Evolutionary conservation across 495 filamentous ascomycete species (phyloP).

Genomic region (Filosporella fistucella): DNA sequence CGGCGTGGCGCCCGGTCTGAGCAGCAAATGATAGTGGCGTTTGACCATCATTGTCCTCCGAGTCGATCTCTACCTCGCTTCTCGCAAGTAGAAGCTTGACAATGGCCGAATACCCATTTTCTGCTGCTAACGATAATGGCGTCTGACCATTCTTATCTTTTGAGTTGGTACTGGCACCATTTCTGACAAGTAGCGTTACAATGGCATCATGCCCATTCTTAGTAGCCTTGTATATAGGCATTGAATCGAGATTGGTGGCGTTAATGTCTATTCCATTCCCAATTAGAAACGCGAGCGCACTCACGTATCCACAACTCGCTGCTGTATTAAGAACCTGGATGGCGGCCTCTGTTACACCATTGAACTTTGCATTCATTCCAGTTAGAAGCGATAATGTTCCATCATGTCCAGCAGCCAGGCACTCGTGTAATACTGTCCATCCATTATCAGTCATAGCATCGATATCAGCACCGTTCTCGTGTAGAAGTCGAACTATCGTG

Average conservation of each 20-base stretch:
- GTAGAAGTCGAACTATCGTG: background rate
- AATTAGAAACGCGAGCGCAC: too few species aligned
- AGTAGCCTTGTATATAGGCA: too few species aligned
- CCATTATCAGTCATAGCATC: background rate
- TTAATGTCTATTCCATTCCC: too few species aligned
- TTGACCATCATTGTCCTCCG: background rate
- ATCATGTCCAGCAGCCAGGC: too few species aligned
- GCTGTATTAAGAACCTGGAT: too few species aligned
- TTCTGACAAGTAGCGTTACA: background rate
- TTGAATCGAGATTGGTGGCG: too few species aligned
- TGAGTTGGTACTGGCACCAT: background rate
- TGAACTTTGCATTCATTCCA: too few species aligned
- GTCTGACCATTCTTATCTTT: background rate
- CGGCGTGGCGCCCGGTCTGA: background rate
- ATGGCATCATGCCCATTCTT: background rate
- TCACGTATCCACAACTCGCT: too few species aligned
- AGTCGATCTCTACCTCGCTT: background rate
- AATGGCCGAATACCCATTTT: background rate
- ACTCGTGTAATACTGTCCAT: too few species aligned
- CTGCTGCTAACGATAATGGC: conserved; percentile 1
- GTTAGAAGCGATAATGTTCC: too few species aligned
- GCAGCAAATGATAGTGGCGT: conserved; percentile 5
- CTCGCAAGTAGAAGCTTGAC: background rate
- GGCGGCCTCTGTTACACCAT: too few species aligned
- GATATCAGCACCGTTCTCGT: background rate